Evolutionary conservation across 1,284 basidiomycete genomes (phyloP), one percentile per base, ranked within the genome.

Genomic region (Austroboletus niveus): DNA sequence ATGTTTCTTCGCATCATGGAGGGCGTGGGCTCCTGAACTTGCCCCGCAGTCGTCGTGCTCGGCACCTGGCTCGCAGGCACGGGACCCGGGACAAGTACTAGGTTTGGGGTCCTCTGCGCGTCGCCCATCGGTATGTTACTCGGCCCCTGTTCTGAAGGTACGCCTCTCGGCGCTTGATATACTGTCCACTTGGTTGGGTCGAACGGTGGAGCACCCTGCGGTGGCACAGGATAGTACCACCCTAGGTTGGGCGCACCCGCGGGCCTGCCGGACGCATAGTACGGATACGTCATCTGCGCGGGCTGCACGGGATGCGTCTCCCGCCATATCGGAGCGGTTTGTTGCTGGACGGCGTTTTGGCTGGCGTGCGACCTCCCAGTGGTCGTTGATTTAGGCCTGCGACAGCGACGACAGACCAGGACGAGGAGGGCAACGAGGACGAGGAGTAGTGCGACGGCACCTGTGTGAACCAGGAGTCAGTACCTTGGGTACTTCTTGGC

Each of bases 361-460:
- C 12, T 17, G 22, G 24, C 4, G 9, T 30, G 29, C 1, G 24
- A 5, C 3, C 24, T 8, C 7, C 2, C 24, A 5, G 41, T 12
- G 15, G 41, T 30, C 38, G 38, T n/a, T 7, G 36, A 24, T 39
- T 29, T 60, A 36, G 46, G 10, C 5, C 17, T 42, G 22, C 40
- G 53, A 2, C 49, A 51, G 4, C 45, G 54, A 10, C 64, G 59
- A 27, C 59, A 60, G 12, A 17, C 38, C n/a, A 44, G 17, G 22
- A 44, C 20, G 32, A 60, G 5, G 47, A 59, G 8, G 35, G 42
- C 30, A 14, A 62, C 2, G 29, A 67, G 0, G 20, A 63, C 1
- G 14, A 62, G 5, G 20, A 57, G 4, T 9, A 64, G 4, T 15
- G 11, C 39, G 2, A 48, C 1, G 17, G 35, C 53, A 4, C 54